Evolutionary conservation across 805 yeast genomes (phyloP).

Genomic region (Huiozyma naganishii): DNA sequence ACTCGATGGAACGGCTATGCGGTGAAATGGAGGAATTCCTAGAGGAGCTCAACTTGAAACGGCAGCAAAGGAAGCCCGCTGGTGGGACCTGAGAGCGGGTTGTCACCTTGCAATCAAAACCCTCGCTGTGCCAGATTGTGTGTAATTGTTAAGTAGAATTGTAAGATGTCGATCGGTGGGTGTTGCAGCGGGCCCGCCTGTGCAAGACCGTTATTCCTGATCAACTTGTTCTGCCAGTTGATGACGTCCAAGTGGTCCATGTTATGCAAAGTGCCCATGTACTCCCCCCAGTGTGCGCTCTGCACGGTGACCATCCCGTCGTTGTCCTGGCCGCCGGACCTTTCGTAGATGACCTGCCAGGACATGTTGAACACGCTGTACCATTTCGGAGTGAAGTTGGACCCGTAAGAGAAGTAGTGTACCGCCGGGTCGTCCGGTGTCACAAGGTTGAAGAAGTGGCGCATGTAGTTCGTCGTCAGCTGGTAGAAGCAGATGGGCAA

Average conservation of each 20-base stretch:
- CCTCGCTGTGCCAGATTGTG: constrained; percentile 52
- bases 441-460: constrained; percentile 46
- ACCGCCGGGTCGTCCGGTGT: constrained; percentile 51
- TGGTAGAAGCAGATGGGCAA: constrained; percentile 46
- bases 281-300: constrained; percentile 77
- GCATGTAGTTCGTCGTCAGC: constrained; percentile 46
- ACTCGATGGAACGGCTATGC: constrained; percentile 35
- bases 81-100: neutral
- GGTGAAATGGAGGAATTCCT: constrained; percentile 56
- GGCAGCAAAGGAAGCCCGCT: constrained; percentile 12
- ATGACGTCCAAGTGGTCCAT: constrained; percentile 83
- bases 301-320: constrained; percentile 80
- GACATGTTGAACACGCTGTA: constrained; percentile 50
- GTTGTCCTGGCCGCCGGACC: constrained; percentile 41
- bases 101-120: constrained; percentile 25
- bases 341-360: constrained; percentile 48
- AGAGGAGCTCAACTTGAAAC: constrained; percentile 40
- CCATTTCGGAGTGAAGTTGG: constrained; percentile 53
- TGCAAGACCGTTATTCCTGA: constrained; percentile 18
- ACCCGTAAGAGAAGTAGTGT: constrained; percentile 75
- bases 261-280: constrained; percentile 63
- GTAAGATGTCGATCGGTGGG: constrained; percentile 45
- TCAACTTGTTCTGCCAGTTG: constrained; percentile 60
- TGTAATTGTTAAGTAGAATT: constrained; percentile 58
- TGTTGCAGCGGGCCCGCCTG: constrained; percentile 14